Conservation (phyloP, 306 rosid species). For the Benincasa hispida region DNA sequence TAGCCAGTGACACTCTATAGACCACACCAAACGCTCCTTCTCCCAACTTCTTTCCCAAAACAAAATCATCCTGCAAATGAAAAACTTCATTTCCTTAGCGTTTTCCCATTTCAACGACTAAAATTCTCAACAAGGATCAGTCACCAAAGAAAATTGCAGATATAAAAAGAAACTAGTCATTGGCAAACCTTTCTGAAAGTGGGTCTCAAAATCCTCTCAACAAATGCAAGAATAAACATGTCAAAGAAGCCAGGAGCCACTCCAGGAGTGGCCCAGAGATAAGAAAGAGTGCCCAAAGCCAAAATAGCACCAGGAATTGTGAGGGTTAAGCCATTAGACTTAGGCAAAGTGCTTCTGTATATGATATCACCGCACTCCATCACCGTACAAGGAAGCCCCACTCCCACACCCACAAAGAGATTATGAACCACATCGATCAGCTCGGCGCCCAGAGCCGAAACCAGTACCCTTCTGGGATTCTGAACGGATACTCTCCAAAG, state of each 20-base stretch:
- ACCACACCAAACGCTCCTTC: conserved; percentile 97
- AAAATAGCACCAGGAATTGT: conserved; percentile 64
- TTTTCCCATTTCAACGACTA: not conserved
- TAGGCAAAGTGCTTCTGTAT: conserved; percentile 85
- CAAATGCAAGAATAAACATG: conserved; percentile 94
- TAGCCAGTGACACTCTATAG: conserved; percentile 57
- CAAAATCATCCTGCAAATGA: conserved; percentile 66
- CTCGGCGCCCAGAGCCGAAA: conserved; percentile 31
- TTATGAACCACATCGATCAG: conserved; percentile 38
- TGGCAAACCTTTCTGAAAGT: conserved; percentile 53
- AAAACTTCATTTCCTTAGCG: not conserved
- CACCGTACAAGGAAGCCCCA: conserved; percentile 83
- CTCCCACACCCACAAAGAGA: conserved; percentile 75
- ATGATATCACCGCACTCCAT: conserved; percentile 96
- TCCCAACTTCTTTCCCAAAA: conserved; percentile 83
- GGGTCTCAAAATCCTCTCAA: conserved; percentile 67
- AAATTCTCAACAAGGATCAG: not conserved
- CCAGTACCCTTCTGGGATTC: conserved; percentile 18
- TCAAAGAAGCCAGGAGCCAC: conserved; percentile 96
- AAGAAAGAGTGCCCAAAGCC: conserved; percentile 67
- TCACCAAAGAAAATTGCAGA: not conserved
- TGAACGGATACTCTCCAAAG: conserved; percentile 15
- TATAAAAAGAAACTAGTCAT: not conserved
- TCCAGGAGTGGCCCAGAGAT: conserved; percentile 95
- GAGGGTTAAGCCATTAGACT: conserved; percentile 48